Base-by-base conservation (phyloP, 2,329 filamentous ascomycete species). In the Pseudomassariella vexata region DNA sequence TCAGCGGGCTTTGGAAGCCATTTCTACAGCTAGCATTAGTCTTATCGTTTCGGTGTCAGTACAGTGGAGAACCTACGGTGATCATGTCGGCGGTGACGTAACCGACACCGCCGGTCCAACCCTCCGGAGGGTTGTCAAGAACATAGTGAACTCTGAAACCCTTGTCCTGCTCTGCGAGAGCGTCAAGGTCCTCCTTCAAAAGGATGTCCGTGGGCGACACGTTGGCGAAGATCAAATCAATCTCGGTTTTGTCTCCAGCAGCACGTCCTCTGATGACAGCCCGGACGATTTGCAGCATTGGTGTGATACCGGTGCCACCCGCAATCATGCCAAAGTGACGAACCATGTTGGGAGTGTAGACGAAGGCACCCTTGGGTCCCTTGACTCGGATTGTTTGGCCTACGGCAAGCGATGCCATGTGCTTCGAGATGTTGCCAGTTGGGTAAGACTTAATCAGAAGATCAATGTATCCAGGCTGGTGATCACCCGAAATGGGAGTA, bases 361-460 rank as follows among this genome's bases (percentile, higher is more conserved):
- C 85, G 73, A 98, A 95, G 49, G 90, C 90, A 49, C 92, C 92
- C 75, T 96, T 96, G 62, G 92, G 92, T 8, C 92, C 92, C 50
- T 78, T 81, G 50, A 96, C 82, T 58, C 86, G 86, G 73, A 98
- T 92, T 40, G 75, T 82, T 62, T 94, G 79, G 40, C 90, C 89
- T 39, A 95, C 73, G 42, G 75, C 76, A 41, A 98, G 76, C 9
- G 76, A 79, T 28, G 87, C 85, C 66, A 98, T 80, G 65, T 94
- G 74, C 67, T 87, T 89, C 60, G 85, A 94, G 71, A 98, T 96
- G 70, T 96, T 96, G 50, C 92, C 92, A 47, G 87, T 89, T 3
- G 89, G 87, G 66, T 98, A 98, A 17, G 88, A 88, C 73, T 98
- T 98, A 73, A 98, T 89, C 50, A 98, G 77, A 39, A 98, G 82